Base-by-base conservation (phyloP, 352 stramenopile species). In the Blastocystis sp. region DNA sequence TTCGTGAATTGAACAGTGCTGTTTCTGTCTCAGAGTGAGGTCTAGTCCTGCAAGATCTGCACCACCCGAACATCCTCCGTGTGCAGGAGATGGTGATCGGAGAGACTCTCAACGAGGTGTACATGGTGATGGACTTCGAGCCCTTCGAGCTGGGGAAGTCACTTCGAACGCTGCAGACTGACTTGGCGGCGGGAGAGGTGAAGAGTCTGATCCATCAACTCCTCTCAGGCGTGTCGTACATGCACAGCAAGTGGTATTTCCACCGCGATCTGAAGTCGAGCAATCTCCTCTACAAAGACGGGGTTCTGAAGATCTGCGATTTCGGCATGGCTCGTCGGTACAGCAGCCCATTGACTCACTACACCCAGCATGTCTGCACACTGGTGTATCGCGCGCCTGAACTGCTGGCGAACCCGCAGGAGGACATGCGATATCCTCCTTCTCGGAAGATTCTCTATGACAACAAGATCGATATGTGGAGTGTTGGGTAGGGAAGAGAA, bases 331-430 rank as follows among this genome's bases (percentile, higher is more conserved):
- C 77, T 9, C 15, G 77, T 9, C 62, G 62, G 5, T 92, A 89
- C 66, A 88, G 73, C 11, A 77, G 69, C 34, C 79, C 89, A 4
- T 92, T 96, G 69, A 92, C 93, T 47, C 93, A 93, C 8, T 97
- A 97, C 92, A 98, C 95, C 63, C 94, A 97, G 77, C 94, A 98
- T 89, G 95, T 98, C 8, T 94, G 98, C 47, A 98, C 95, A 66
- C 91, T 98, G 29, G 97, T 95, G 94, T 98, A 98, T 90, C 93
- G 95, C 53, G 94, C 95, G 43, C 95, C 95, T 1, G 95, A 98
- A 92, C 94, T 98, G 37, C 91, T 98, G 43, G 90, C 98, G 0
- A 88, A 88, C 47, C 77, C 77, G 56, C 77, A 79, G 63, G 77
- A 88, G 29, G 73, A 95, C 26, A 92, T 93, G 20, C 91, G 94